Evolutionary conservation across 495 filamentous ascomycete species (phyloP).

Genomic region (Aspergillus biplanus): DNA sequence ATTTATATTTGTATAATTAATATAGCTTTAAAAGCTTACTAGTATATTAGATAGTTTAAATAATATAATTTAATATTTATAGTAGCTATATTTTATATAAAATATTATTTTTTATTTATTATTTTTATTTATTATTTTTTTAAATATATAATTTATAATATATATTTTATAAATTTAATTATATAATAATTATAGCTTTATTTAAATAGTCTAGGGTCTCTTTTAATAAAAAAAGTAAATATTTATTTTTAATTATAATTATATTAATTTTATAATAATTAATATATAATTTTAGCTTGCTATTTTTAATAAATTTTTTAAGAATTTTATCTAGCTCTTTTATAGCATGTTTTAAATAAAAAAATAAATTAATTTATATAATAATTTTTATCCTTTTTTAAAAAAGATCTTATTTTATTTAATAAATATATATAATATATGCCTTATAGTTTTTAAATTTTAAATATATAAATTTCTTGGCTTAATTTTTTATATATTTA

Average conservation of each 20-base stretch:
- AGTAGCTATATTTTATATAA: not conserved
- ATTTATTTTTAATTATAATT: not conserved
- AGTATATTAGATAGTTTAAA: not conserved
- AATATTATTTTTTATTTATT: not conserved
- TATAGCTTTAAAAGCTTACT: not conserved
- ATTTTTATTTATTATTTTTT: not conserved
- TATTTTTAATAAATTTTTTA: not conserved
- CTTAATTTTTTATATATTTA: too few species aligned
- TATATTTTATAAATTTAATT: not conserved
- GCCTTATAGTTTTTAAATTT: too few species aligned
- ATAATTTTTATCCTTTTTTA: not conserved
- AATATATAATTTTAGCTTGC: not conserved
- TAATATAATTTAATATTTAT: constrained; percentile 6
- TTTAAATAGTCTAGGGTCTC: not conserved
- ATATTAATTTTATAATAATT: not conserved
- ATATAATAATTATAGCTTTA: not conserved
- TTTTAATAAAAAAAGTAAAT: not conserved
- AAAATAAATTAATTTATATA: not conserved
- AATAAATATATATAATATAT: too few species aligned
- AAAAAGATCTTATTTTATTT: too few species aligned
- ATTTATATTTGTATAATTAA: too few species aligned
- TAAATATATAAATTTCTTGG: too few species aligned
- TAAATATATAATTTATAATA: not conserved
- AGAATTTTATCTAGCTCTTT: not conserved
- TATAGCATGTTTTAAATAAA: not conserved